Evolutionary conservation across 192 early-diverging fungal genomes (phyloP).

Genomic region (Linnemannia elongata): DNA sequence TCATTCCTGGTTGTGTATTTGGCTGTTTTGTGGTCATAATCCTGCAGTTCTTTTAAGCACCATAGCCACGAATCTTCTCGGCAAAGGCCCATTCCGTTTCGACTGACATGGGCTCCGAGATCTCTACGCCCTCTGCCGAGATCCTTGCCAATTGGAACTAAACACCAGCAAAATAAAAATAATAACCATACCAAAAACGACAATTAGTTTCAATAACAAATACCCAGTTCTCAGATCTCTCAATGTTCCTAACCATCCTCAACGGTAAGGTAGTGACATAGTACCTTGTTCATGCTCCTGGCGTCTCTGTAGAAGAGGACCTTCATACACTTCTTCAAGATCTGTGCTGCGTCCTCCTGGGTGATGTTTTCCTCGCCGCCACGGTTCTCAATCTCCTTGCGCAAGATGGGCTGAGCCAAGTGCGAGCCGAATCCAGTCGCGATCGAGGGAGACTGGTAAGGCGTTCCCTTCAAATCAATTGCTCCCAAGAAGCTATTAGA

Average conservation of each 20-base stretch:
- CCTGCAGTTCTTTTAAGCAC: conserved; percentile 62
- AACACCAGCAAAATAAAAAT: conserved; percentile 15
- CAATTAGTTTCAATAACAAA: no score
- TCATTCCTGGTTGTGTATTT: not conserved
- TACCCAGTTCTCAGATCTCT: not conserved
- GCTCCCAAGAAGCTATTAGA: conserved; percentile 84
- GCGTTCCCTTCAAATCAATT: conserved; percentile 93
- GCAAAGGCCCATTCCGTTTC: conserved; percentile 95
- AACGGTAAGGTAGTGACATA: not conserved
- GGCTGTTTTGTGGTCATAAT: not conserved
- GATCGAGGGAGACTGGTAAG: conserved; percentile 91
- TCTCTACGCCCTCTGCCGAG: conserved; percentile 83
- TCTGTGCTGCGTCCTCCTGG: conserved; percentile 89
- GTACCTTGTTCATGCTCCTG: conserved; percentile 90
- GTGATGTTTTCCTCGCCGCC: conserved; percentile 82
- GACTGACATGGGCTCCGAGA: conserved; percentile 90
- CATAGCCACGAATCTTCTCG: conserved; percentile 81
- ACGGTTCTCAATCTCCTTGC: conserved; percentile 90
- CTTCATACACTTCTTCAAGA: conserved; percentile 91
- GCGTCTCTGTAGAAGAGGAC: conserved; percentile 97
- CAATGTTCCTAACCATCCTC: not conserved
- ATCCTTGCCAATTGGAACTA: conserved; percentile 94
- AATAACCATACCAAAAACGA: no score
- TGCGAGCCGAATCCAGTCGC: conserved; percentile 96
- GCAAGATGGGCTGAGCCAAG: conserved; percentile 91